Evolutionary conservation across 768 basidiomycete species (phyloP).

Genomic region (Crepidotus variabilis): DNA sequence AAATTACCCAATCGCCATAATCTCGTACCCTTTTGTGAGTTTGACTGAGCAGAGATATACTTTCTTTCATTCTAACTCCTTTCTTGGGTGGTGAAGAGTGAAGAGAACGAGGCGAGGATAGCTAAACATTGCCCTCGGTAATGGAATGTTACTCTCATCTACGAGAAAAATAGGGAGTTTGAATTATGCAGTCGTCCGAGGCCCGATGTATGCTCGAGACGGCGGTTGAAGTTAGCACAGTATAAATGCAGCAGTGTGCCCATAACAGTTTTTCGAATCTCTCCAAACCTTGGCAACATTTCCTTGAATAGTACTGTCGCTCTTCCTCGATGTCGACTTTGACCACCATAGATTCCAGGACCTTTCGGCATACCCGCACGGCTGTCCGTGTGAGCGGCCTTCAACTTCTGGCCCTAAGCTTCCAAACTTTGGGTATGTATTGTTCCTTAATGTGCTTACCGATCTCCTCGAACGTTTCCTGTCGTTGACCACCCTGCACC

Average conservation of each 20-base stretch:
- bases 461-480: no score
- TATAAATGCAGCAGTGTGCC: neutral
- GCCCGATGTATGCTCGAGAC: neutral
- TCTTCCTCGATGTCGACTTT: neutral
- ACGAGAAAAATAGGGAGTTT: neutral
- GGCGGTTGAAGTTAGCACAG: neutral
- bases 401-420: conserved; percentile 28
- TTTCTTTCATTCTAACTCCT: neutral
- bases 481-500: neutral
- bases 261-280: neutral
- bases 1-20: neutral
- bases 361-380: conserved; percentile 18
- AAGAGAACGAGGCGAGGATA: neutral
- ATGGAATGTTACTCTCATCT: neutral
- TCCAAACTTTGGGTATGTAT: conserved; percentile 29
- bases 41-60: neutral
- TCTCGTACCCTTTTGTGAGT: neutral
- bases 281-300: neutral
- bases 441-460: neutral
- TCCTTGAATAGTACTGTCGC: neutral
- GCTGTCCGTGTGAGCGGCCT: conserved; percentile 27
- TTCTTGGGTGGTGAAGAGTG: neutral
- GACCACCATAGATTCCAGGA: neutral
- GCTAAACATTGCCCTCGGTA: neutral
- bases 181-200: neutral